Percentiles rank a stretch among this genome's conserved stretches.
phyloP scores from a whole-genome alignment of 2,329 filamentous ascomycete genomes.

The Fusarium staphyleae region DNA sequence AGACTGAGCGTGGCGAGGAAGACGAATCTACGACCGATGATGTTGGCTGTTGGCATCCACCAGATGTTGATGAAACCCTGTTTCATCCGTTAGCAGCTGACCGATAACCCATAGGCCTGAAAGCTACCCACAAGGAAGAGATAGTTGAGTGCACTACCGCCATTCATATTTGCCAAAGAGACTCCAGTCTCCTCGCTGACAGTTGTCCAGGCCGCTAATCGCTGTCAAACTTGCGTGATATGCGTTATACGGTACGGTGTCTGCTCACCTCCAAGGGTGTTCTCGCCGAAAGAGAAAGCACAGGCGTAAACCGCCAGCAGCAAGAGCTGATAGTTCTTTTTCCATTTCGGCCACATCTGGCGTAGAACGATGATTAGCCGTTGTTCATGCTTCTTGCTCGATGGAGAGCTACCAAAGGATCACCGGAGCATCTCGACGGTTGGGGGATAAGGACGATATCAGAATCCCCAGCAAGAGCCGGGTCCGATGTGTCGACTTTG shows the following conservation, averaged over 20 bases:
- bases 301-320: conserved; percentile 7
- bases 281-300: conserved; percentile 6
- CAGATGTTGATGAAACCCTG: conserved; percentile 9
- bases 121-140: conserved; percentile 4
- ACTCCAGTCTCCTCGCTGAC: conserved; percentile 5
- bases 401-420: background rate
- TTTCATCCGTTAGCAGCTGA: background rate
- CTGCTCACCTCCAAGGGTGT: conserved; percentile 6
- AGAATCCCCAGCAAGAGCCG: background rate
- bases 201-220: conserved; percentile 2
- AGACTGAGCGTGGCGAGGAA: conserved; percentile 2
- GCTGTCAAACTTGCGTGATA: background rate
- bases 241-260: background rate
- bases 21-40: conserved; percentile 2
- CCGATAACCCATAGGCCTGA: background rate
- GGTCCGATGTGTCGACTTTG: background rate
- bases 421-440: background rate
- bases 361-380: background rate
- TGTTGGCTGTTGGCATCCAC: conserved; percentile 9
- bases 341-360: conserved; percentile 8
- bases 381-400: too few relatives aligned
- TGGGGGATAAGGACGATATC: conserved; percentile 7
- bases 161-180: conserved; percentile 8
- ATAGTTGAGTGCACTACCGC: conserved; percentile 9
- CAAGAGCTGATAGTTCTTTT: conserved; percentile 8